phyloP scores from a whole-genome alignment of 2,329 filamentous ascomycete genomes.

The Fusarium tricinctum region DNA sequence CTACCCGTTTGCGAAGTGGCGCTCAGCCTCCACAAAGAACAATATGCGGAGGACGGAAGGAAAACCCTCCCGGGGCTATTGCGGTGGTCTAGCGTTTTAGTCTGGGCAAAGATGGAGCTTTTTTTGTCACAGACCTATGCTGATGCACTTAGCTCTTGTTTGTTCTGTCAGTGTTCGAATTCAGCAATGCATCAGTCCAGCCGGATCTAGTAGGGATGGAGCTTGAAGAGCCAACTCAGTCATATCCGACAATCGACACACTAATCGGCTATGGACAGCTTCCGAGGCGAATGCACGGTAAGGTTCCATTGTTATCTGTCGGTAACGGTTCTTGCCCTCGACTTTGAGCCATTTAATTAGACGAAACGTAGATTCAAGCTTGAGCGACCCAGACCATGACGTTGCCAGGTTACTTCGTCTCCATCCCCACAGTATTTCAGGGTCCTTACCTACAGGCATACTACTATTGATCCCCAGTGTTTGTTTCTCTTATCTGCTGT shows the following conservation, averaged over 20 bases:
- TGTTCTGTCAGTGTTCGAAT: neutral
- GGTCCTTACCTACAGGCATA: neutral
- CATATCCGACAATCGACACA: neutral
- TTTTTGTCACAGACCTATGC: neutral
- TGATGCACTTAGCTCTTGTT: neutral
- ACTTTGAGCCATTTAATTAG: constrained; percentile 13
- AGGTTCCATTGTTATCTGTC: neutral
- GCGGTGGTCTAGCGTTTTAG: neutral
- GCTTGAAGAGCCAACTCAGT: neutral
- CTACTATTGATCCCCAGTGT: neutral
- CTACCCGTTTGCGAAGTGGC: neutral
- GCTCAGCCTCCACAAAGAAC: neutral
- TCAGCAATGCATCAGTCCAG: neutral
- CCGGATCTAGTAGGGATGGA: neutral
- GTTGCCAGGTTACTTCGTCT: neutral
- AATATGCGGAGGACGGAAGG: neutral
- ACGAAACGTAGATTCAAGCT: neutral
- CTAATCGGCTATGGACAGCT: neutral
- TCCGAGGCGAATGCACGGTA: neutral
- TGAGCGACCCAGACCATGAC: neutral
- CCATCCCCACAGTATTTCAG: neutral
- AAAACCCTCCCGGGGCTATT: neutral
- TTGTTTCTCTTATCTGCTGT: neutral
- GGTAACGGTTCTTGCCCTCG: neutral
- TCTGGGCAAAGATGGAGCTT: too few relatives aligned